phyloP scores from a whole-genome alignment of 257 asterid genomes.

The Fraxinus pennsylvanica region DNA sequence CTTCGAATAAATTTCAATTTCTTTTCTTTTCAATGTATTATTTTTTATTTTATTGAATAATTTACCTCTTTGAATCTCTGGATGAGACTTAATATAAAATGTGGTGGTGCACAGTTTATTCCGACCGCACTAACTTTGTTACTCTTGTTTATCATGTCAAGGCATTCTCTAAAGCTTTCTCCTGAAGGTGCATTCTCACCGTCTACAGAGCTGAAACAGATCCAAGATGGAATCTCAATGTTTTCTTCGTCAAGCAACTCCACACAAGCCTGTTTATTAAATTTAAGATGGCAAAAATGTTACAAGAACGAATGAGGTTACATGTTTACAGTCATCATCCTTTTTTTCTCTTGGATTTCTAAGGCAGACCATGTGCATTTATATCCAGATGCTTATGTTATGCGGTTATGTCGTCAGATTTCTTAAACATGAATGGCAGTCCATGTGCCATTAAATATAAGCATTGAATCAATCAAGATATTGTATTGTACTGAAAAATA shows the following conservation, averaged over 20 bases:
- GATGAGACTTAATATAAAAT: constrained; percentile 61
- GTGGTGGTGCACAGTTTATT: constrained; percentile 85
- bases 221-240: constrained; percentile 75
- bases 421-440: background rate
- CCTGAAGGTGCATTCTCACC: constrained; percentile 83
- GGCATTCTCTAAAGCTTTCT: constrained; percentile 70
- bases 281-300: background rate
- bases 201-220: constrained; percentile 76
- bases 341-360: background rate
- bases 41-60: background rate
- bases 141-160: constrained; percentile 52
- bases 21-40: background rate
- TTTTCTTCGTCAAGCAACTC: constrained; percentile 75
- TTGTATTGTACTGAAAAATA: background rate
- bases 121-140: constrained; percentile 63
- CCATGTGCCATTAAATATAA: background rate
- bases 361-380: background rate
- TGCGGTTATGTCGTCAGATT: background rate
- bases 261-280: constrained; percentile 57
- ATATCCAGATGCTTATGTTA: background rate
- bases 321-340: background rate
- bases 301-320: background rate
- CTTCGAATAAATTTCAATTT: background rate
- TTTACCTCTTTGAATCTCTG: constrained; percentile 66
- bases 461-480: background rate